Evolutionary conservation across 2,329 filamentous ascomycete genomes (phyloP).

Genomic region (Scortechinia acanthostroma): DNA sequence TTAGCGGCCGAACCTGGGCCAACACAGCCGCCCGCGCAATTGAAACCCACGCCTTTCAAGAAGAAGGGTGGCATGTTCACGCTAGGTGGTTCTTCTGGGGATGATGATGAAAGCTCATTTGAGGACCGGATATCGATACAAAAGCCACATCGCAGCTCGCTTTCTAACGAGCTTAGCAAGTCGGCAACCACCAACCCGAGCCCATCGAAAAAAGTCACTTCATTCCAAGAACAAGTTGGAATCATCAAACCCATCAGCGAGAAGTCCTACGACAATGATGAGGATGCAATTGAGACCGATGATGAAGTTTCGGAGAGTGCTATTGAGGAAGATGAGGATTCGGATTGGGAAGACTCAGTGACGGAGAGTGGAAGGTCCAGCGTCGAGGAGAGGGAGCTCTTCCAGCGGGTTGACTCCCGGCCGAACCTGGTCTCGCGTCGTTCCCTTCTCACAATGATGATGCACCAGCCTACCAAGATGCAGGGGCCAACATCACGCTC

Average conservation of each 20-base stretch:
- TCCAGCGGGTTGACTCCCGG: slow-evolving; percentile 85
- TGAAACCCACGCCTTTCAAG: slow-evolving; percentile 3
- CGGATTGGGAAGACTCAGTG: slow-evolving; percentile 59
- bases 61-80: slow-evolving; percentile 3
- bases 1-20: slow-evolving; percentile 57
- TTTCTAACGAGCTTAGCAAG: slow-evolving; percentile 16
- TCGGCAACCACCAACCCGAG: neutral
- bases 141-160: slow-evolving; percentile 14
- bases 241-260: slow-evolving; percentile 59
- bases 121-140: neutral
- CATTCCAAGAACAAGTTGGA: slow-evolving; percentile 70
- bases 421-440: slow-evolving; percentile 77
- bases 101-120: slow-evolving; percentile 2
- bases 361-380: slow-evolving; percentile 79
- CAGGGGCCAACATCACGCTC: slow-evolving; percentile 52
- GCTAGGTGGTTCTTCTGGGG: slow-evolving; percentile 1
- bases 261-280: slow-evolving; percentile 29
- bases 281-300: slow-evolving; percentile 51
- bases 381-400: slow-evolving; percentile 68
- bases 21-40: slow-evolving; percentile 21
- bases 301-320: slow-evolving; percentile 74
- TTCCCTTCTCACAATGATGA: slow-evolving; percentile 82
- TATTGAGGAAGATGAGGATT: slow-evolving; percentile 61
- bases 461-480: slow-evolving; percentile 66
- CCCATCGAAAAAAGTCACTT: slow-evolving; percentile 66